Percentiles rank a stretch among this genome's conserved stretches.
Conservation (phyloP, 73 alveolate genomes). For the Paramecium primaurelia region DNA sequence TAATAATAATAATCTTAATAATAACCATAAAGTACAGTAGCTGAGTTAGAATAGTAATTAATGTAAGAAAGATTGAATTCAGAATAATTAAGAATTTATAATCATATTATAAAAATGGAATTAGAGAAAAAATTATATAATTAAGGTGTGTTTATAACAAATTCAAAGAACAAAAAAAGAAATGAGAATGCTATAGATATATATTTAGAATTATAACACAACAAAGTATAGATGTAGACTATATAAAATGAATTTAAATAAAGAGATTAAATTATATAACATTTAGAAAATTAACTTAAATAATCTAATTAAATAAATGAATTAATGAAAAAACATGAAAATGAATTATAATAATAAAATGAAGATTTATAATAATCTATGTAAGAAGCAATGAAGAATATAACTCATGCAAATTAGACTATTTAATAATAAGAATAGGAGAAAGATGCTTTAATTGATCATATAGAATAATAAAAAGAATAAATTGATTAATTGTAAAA, state of each 20-base stretch:
- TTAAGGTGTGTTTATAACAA: conserved; percentile 6
- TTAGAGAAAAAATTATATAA: not conserved
- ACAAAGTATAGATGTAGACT: conserved; percentile 14
- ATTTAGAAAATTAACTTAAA: not conserved
- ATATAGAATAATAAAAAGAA: not conserved
- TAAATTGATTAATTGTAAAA: not conserved
- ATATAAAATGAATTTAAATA: conserved; percentile 29
- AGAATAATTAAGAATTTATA: conserved; percentile 35
- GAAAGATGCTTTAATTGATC: not conserved
- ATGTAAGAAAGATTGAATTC: conserved; percentile 27
- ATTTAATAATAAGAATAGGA: not conserved
- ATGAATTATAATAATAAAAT: conserved; percentile 7
- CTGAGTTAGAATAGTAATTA: not conserved
- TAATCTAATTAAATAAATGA: conserved; percentile 16
- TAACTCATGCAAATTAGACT: not conserved
- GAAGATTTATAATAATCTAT: not conserved
- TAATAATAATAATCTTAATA: not conserved
- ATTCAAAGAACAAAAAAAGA: not conserved
- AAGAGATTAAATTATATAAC: not conserved
- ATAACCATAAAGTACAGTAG: not conserved
- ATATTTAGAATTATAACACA: conserved; percentile 17
- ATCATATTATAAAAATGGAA: conserved; percentile 34
- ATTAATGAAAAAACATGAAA: conserved; percentile 17
- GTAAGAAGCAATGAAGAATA: conserved; percentile 4
- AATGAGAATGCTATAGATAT: conserved; percentile 37